A percentile compares a stretch with the other conserved stretches of the same genome.
Evolutionary conservation across 1,139 yeast species (phyloP).

Genomic region (Casaregolazyma suthepensis): DNA sequence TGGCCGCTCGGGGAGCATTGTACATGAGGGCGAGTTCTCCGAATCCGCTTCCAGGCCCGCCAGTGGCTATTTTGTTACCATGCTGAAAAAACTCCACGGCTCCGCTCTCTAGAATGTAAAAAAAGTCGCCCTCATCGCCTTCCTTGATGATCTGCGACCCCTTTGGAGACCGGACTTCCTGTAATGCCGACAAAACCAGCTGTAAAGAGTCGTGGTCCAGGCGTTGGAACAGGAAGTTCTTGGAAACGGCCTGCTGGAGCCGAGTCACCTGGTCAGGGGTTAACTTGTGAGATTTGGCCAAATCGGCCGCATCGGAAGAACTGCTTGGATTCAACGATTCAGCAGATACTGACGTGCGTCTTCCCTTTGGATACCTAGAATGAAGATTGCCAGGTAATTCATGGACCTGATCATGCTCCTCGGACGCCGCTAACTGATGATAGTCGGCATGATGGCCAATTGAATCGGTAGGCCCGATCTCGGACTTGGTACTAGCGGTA

Average conservation of each 20-base stretch:
- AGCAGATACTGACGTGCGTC: slow-evolving; percentile 85
- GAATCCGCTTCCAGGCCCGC: slow-evolving; percentile 83
- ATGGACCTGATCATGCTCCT: slow-evolving; percentile 2
- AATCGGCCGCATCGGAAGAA: slow-evolving; percentile 16
- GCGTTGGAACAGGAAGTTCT: slow-evolving; percentile 77
- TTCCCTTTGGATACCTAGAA: slow-evolving; percentile 29
- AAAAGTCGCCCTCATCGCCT: slow-evolving; percentile 95
- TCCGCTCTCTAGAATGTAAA: slow-evolving; percentile 84
- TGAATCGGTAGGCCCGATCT: not conserved
- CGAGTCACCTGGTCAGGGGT: slow-evolving; percentile 56
- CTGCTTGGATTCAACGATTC: slow-evolving; percentile 39
- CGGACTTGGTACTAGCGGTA: not conserved
- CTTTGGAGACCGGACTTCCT: slow-evolving; percentile 57
- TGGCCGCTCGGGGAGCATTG: slow-evolving; percentile 96
- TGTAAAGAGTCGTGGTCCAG: slow-evolving; percentile 66
- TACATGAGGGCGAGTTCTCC: slow-evolving; percentile 98
- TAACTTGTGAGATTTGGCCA: slow-evolving; percentile 14
- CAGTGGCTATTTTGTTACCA: slow-evolving; percentile 63
- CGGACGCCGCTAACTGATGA: not conserved
- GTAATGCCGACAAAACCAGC: slow-evolving; percentile 74
- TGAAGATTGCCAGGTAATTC: slow-evolving; percentile 4
- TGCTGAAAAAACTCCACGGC: slow-evolving; percentile 74
- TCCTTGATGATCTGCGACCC: slow-evolving; percentile 73
- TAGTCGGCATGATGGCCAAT: not conserved
- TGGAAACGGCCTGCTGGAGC: slow-evolving; percentile 62